Evolutionary conservation across 2,329 filamentous ascomycete species (phyloP).

Genomic region (Penicillium sp.): DNA sequence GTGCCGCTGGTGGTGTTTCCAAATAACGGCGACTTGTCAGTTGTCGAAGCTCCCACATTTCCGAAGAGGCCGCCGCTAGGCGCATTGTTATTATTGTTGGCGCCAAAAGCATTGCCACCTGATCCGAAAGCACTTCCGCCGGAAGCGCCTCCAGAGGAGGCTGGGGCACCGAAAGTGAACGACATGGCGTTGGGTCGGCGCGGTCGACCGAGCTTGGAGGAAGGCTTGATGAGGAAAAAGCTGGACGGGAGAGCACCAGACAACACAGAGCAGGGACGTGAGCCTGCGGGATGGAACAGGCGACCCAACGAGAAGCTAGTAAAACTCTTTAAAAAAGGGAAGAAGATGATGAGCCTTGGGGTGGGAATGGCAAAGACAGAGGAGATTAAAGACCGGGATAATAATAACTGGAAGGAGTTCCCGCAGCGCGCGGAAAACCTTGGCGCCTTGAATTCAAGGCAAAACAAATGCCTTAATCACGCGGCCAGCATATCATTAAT

Average conservation of each 20-base stretch:
- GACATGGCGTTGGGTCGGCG: conserved; percentile 29
- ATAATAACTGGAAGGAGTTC: conserved; percentile 28
- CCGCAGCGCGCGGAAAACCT: conserved; percentile 18
- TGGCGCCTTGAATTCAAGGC: conserved; percentile 21
- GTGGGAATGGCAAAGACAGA: conserved; percentile 2
- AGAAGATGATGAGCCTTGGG: conserved; percentile 5
- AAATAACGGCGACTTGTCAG: conserved; percentile 34
- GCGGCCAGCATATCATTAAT: not conserved
- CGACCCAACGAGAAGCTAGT: conserved; percentile 2
- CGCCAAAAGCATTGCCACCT: conserved; percentile 32
- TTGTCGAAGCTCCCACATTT: conserved; percentile 37
- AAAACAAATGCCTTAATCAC: not conserved
- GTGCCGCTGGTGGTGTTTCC: conserved; percentile 25
- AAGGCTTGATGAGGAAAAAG: conserved; percentile 17
- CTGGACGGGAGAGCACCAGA: conserved; percentile 12
- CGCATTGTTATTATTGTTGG: conserved; percentile 30
- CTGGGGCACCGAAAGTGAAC: conserved; percentile 39
- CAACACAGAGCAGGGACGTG: conserved; percentile 12
- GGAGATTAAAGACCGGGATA: conserved; percentile 10
- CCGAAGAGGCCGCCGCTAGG: conserved; percentile 41
- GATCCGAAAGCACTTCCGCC: conserved; percentile 35
- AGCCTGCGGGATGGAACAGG: conserved; percentile 16
- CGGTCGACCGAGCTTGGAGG: conserved; percentile 25
- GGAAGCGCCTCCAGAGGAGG: conserved; percentile 34
- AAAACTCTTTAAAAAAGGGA: conserved; percentile 6